A percentile compares a stretch with the other conserved stretches of the same genome.
These are phyloP conservation scores for Picea abies DNA, from an alignment of 83 land plant genomes.

Conservation along the genomic window DNA sequence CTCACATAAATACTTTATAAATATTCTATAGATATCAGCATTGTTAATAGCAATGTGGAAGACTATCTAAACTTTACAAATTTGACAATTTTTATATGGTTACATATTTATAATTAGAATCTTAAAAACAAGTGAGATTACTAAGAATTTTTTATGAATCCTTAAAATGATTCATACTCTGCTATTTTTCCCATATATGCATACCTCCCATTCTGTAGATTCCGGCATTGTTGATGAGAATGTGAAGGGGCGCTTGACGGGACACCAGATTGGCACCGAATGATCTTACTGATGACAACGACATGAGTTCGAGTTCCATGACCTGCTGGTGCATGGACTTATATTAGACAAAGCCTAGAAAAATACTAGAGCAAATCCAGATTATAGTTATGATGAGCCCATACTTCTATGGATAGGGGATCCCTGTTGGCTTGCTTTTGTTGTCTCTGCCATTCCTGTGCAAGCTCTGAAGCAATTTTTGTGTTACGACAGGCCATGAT, in stretches of 20 bases:
- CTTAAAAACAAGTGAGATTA: no score
- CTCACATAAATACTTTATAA: no score
- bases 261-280: conserved; percentile 59
- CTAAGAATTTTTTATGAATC: no score
- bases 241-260: conserved; percentile 38
- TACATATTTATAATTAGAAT: no score
- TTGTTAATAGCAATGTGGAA: no score
- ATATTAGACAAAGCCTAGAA: neutral
- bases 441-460: conserved; percentile 30
- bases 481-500: conserved; percentile 43
- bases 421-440: neutral
- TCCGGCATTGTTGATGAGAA: conserved; percentile 76
- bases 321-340: conserved; percentile 31
- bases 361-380: neutral
- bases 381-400: no score
- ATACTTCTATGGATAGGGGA: neutral
- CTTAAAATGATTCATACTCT: no score
- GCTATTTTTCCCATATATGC: neutral
- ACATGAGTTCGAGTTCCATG: conserved; percentile 63
- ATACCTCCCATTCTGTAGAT: conserved; percentile 59
- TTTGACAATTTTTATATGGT: no score
- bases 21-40: no score
- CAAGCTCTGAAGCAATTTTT: conserved; percentile 22
- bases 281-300: conserved; percentile 47
- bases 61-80: no score